Base-by-base conservation (phyloP, 768 basidiomycete species). In the Leccinum truebloodii region DNA sequence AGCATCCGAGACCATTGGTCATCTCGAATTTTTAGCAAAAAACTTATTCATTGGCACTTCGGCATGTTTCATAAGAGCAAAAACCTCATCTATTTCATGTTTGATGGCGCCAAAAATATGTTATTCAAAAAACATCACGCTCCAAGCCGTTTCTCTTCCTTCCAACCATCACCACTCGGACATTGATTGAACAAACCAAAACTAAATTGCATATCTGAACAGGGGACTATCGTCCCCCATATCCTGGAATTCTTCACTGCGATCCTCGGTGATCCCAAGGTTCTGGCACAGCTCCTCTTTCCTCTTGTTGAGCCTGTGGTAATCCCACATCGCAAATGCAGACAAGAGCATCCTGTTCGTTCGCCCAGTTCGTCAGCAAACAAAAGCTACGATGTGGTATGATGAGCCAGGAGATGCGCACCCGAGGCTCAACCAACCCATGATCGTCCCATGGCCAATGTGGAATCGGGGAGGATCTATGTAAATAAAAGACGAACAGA, bases 221-320 rank as follows among this genome's bases (percentile, higher is more conserved):
- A 87, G 71, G 46, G 86, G 85, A 58, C 82, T 84, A 34, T 79
- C 73, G 61, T 82, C 82, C 8, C 83, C 85, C 70, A 85, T 72
- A 4, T 83, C 70, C 34, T 65, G 71, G 61, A 81, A 85, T 44
- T 82, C 77, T 5, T 74, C 74, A 52, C 63, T 69, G 48, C 68
- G 72, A 41, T 69, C 74, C 10, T 75, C 72, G 8, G 76, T 75
- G 53, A 87, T 81, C 3, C 77, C 77, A 52, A 78, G 76, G 4
- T 73, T 70, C 7, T 67, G 68, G 62, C 85, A 86, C 14, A 71
- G 63, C 13, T 73, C 78, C 49, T 78, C 78, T 57, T 83, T 86
- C 57, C 69, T 64, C 63, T 79, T 79, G 65, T 86, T 86, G 37
- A 83, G 67, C 49, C 80, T 70, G 9, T 72, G 72, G 63, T 80